Evolutionary conservation across 2,329 filamentous ascomycete genomes (phyloP).

Genomic region (Colletotrichum spaethianum): DNA sequence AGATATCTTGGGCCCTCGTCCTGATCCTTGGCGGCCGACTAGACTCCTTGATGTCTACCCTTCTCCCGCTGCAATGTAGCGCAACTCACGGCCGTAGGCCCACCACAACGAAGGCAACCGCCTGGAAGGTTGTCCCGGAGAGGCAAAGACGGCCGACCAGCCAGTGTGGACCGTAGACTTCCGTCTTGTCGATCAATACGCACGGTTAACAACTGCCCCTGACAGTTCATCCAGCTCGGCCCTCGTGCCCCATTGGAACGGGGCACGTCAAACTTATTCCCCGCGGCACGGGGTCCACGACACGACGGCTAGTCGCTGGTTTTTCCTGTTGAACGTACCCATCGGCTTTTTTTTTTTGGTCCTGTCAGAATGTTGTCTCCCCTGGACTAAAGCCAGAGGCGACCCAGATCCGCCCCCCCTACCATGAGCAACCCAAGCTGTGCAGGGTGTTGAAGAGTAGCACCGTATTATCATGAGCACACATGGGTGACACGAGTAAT

Average conservation of each 20-base stretch:
- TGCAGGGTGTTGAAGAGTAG: conserved; percentile 13
- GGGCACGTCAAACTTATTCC: conserved; percentile 17
- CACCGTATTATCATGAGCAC: background rate
- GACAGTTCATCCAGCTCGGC: background rate
- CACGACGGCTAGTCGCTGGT: conserved; percentile 11
- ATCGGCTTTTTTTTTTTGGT: background rate
- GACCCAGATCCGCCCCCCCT: conserved; percentile 2
- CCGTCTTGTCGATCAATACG: conserved; percentile 30
- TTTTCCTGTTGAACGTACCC: too few species aligned
- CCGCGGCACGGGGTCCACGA: conserved; percentile 20
- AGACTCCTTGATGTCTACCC: background rate
- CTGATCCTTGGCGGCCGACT: background rate
- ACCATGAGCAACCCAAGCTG: background rate
- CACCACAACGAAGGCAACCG: background rate
- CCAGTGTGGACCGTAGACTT: conserved; percentile 13
- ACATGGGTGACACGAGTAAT: background rate
- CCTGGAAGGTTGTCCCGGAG: background rate
- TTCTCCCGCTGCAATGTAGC: background rate
- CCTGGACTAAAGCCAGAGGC: background rate
- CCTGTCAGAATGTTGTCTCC: background rate
- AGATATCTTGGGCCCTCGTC: conserved; percentile 16
- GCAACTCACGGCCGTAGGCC: background rate
- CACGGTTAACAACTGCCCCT: conserved; percentile 29
- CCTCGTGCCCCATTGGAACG: conserved; percentile 25
- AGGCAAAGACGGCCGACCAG: background rate